Evolutionary conservation across 2,329 filamentous ascomycete genomes (phyloP).

Genomic region (Sporothrix luriei): DNA sequence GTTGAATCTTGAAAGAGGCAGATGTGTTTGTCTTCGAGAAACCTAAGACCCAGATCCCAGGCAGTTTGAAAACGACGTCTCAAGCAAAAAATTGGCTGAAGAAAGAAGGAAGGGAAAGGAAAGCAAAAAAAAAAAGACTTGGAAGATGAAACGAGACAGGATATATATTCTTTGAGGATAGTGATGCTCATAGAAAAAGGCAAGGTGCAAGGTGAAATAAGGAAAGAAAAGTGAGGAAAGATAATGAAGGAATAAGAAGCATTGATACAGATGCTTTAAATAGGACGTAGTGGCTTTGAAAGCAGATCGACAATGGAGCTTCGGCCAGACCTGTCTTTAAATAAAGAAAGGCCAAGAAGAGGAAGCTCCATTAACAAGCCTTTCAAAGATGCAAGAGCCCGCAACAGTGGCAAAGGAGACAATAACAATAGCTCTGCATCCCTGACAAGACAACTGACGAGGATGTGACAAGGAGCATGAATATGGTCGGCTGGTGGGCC

Average conservation of each 20-base stretch:
- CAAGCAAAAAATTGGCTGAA: not conserved
- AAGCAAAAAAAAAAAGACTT: not conserved
- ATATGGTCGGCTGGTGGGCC: not conserved
- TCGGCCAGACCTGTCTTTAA: not conserved
- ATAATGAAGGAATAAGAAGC: not conserved
- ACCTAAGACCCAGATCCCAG: not conserved
- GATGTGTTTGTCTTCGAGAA: not conserved
- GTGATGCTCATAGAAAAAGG: not conserved
- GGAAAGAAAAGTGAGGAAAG: not conserved
- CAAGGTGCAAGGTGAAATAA: not conserved
- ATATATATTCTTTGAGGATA: not conserved
- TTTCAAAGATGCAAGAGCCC: not conserved
- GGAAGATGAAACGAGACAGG: not conserved
- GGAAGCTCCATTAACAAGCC: not conserved
- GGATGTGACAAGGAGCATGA: not conserved
- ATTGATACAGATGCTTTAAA: not conserved
- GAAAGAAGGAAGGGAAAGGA: not conserved
- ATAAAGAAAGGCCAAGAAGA: not conserved
- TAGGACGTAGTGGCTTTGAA: not conserved
- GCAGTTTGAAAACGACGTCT: not conserved
- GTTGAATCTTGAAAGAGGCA: not conserved
- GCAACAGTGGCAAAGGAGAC: no score
- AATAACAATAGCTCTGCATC: slow-evolving; percentile 1
- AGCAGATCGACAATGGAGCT: not conserved
- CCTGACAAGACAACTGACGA: slow-evolving; percentile 19